Conservation (phyloP, 345 rosid genomes). For the Carallia brachiata region DNA sequence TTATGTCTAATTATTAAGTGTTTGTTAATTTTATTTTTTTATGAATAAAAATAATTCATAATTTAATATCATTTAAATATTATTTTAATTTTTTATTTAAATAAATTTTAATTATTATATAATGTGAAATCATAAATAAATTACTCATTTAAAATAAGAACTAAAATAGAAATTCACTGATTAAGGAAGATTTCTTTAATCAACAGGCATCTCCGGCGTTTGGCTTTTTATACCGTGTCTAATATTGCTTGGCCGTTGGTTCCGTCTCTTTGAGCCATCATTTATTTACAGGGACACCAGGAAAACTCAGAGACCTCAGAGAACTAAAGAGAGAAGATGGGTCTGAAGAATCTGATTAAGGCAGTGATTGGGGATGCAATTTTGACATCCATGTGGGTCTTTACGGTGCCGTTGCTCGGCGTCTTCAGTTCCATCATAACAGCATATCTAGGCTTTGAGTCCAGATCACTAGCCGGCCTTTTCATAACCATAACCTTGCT, state of each 20-base stretch:
- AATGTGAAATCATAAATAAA: too few relatives aligned
- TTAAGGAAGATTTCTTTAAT: too few relatives aligned
- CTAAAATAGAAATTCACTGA: too few relatives aligned
- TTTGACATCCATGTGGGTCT: conserved; percentile 31
- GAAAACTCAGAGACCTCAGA: not conserved
- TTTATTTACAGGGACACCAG: not conserved
- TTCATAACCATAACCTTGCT: conserved; percentile 21
- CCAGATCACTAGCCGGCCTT: conserved; percentile 12
- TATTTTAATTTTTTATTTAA: too few relatives aligned
- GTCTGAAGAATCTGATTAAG: conserved; percentile 9
- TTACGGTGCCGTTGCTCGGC: conserved; percentile 17
- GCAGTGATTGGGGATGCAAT: conserved; percentile 20
- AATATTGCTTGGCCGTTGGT: not conserved
- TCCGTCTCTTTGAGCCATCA: not conserved
- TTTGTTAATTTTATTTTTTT: too few relatives aligned
- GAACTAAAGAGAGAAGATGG: conserved; percentile 9
- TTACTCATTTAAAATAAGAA: too few relatives aligned
- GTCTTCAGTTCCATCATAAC: conserved; percentile 13
- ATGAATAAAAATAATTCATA: too few relatives aligned
- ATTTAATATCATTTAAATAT: too few relatives aligned
- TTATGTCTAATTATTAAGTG: too few relatives aligned
- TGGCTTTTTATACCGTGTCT: not conserved
- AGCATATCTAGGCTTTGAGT: conserved; percentile 4
- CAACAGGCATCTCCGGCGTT: not conserved
- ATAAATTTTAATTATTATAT: too few relatives aligned